Base-by-base conservation (phyloP, 345 rosid genomes). In the Citrus glauca region DNA sequence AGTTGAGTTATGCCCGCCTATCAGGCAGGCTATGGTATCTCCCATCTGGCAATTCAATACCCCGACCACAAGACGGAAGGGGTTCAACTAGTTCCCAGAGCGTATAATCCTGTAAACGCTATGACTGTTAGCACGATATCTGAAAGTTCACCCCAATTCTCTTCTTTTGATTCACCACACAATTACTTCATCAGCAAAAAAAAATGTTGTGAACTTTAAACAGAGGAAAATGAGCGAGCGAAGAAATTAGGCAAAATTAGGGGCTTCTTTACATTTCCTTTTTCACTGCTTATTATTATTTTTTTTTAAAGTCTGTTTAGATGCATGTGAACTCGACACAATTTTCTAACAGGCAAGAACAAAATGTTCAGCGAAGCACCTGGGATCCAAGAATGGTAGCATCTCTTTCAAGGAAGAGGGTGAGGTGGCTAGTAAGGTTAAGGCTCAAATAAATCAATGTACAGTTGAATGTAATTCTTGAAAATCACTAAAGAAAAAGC, bases 61-160 rank as follows among this genome's bases (percentile, higher is more conserved):
- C 90, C 30, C 82, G 63, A 62, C 90, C 91, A 64, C 84, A 89
- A 10, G 90, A 89, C 6, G 90, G 90, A 33, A 89, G 82, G 4
- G 89, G 84, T 37, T 84, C 84, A 32, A 82, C 80, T 56, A 85
- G 77, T 7, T 83, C 74, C 91, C 89, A 87, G 27, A 78, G 80
- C 17, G 61, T 48, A 14, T 84, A 79, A 75, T 89, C 90, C 90
- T 89, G 72, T 28, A 74, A 60, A 30, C 67, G 53, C 53, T 4
- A 71, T 13, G 33, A 38, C n/a, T 59, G 48, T n/a, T 25, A 13
- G 28, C 74, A 27, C 10, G 57, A 16, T 8, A 25, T 32, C 27
- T 17, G 4, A 45, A 62, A 63, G 45, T 63, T 30, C 40, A 27
- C 55, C 14, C 55, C 20, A 0, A 20, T 33, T 33, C 38, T 64